Percentiles rank a stretch among this genome's conserved stretches.
Evolutionary conservation across 23 red algal species (phyloP).

Genomic region (Gracilaria gracilis): DNA sequence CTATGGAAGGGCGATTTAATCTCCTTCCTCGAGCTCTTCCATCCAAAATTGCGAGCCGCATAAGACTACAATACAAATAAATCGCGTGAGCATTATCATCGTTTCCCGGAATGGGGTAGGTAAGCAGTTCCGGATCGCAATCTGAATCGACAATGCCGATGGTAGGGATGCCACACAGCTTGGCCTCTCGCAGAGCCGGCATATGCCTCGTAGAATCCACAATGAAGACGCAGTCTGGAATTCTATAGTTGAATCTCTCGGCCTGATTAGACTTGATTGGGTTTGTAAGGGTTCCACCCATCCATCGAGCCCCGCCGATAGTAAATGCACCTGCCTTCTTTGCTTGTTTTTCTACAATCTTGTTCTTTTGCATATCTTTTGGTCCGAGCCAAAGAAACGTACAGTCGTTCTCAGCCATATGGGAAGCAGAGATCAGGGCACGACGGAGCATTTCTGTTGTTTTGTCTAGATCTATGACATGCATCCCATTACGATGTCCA

Average conservation of each 20-base stretch:
- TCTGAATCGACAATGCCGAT: slow-evolving; percentile 94
- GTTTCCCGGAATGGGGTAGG: slow-evolving; percentile 97
- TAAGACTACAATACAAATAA: slow-evolving; percentile 87
- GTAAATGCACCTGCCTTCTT: slow-evolving; percentile 73
- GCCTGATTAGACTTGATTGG: slow-evolving; percentile 81
- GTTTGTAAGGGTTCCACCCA: slow-evolving; percentile 95
- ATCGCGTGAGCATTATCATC: slow-evolving; percentile 88
- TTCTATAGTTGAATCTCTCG: slow-evolving; percentile 69
- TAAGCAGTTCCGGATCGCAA: slow-evolving; percentile 82
- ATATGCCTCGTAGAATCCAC: slow-evolving; percentile 79
- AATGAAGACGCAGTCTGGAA: slow-evolving; percentile 91
- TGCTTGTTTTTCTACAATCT: slow-evolving; percentile 70
- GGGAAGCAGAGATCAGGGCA: slow-evolving; percentile 69
- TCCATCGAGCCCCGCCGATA: slow-evolving; percentile 85
- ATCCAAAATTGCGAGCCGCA: slow-evolving; percentile 84
- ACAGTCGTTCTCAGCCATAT: slow-evolving; percentile 71
- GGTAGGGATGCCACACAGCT: slow-evolving; percentile 79
- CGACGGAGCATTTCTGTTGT: slow-evolving; percentile 72
- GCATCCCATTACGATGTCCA: slow-evolving; percentile 95
- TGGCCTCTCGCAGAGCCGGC: slow-evolving; percentile 85
- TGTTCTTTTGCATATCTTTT: slow-evolving; percentile 45
- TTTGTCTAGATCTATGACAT: slow-evolving; percentile 91
- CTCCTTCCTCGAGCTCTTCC: slow-evolving; percentile 66
- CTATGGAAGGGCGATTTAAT: slow-evolving; percentile 51
- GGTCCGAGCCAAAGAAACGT: slow-evolving; percentile 86